Evolutionary conservation across 2,329 filamentous ascomycete species (phyloP).

Genomic region (Hymenoscyphus linearis): DNA sequence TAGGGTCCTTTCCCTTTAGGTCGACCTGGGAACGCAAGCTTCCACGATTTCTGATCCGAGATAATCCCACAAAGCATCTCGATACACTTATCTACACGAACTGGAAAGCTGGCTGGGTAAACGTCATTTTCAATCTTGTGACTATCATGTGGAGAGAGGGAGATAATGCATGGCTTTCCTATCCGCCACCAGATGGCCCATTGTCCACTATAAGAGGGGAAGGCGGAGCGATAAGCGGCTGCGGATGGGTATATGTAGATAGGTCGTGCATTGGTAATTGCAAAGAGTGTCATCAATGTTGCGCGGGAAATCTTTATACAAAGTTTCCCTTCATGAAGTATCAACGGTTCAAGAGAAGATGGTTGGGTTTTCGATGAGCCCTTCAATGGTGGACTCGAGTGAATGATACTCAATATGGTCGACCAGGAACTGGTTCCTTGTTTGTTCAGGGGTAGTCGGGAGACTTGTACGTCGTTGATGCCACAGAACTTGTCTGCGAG

Average conservation of each 20-base stretch:
- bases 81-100: conserved; percentile 22
- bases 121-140: conserved; percentile 16
- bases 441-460: neutral
- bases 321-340: neutral
- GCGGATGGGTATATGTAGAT: conserved; percentile 32
- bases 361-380: neutral
- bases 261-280: conserved; percentile 27
- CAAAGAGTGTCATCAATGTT: conserved; percentile 3
- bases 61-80: conserved; percentile 25
- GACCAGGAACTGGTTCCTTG: neutral
- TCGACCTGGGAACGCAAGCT: conserved; percentile 23
- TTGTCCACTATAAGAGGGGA: conserved; percentile 32
- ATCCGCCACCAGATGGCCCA: conserved; percentile 34
- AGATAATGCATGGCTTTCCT: conserved; percentile 18
- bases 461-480: neutral
- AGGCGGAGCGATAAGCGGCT: conserved; percentile 31
- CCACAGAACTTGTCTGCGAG: neutral
- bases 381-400: neutral
- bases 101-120: conserved; percentile 18
- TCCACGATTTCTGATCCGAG: conserved; percentile 10
- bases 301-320: conserved; percentile 1
- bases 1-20: conserved; percentile 13
- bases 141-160: conserved; percentile 17
- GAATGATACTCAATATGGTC: neutral
- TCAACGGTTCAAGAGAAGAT: neutral